Evolutionary conservation across 1,284 basidiomycete genomes (phyloP), one percentile per base, ranked within the genome.

Genomic region (Trametes sp.): DNA sequence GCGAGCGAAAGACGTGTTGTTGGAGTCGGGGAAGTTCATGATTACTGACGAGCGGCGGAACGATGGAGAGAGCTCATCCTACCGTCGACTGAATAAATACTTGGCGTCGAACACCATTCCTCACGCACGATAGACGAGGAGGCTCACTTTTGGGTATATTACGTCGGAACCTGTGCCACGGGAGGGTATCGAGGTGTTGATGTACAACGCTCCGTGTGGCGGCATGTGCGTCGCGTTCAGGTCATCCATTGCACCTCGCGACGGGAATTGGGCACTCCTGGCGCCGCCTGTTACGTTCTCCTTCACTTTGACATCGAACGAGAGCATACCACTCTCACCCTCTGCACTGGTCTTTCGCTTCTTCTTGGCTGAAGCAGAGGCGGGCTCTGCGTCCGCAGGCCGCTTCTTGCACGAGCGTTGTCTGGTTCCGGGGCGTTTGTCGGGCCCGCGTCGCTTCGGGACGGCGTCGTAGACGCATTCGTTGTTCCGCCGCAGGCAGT

Each of bases 391-490:
- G 67, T 89, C 88, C 29, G 83, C 74, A 58, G 85, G 83, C 60
- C 88, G 81, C 80, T 89, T 91, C 84, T 92, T 92, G 83, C 88
- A 91, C 61, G 88, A 88, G 69, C 90, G 83, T 75, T 91, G 89
- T 64, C 91, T 84, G 66, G 89, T 92, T 28, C 90, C 91, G 63
- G 92, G 92, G 70, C 84, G 84, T 77, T 92, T 93, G 81, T 93
- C 91, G 65, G 91, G 91, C 6, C 92, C 92, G 59, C 91, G 84
- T 61, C 91, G 86, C 76, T 90, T 91, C 69, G 92, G 92, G 45
- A 84, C 88, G 35, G 85, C 80, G 74, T 93, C 91, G 75, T 93
- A 93, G 75, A 88, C 84, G 76, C 90, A 92, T 59, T 83, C 81
- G 75, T 90, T 91, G 69, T 83, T 85, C 70, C 91, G 83, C 70